Evolutionary conservation across 208 protist genomes (phyloP).

Genomic region (Novymonas esmeraldas): DNA sequence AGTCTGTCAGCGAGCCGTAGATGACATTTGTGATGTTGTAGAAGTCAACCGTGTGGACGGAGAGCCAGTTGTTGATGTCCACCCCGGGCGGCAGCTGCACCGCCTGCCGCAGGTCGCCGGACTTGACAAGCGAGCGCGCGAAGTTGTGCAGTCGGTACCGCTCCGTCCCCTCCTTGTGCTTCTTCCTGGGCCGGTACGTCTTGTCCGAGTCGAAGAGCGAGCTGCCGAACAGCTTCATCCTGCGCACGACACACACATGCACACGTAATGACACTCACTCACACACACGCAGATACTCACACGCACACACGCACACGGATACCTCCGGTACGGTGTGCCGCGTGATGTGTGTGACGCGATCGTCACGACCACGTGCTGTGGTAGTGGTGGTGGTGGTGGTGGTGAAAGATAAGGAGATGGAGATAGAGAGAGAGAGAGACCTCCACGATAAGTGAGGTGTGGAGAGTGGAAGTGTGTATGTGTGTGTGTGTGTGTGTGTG

Average conservation of each 20-base stretch:
- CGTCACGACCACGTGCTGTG: too few species aligned
- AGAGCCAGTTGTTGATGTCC: conserved; percentile 98
- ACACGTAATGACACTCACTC: not conserved
- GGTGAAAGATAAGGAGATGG: too few species aligned
- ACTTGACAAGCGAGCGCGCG: conserved; percentile 67
- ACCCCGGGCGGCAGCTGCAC: conserved; percentile 96
- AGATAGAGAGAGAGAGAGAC: too few species aligned
- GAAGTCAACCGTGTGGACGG: conserved; percentile 98
- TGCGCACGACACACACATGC: not conserved
- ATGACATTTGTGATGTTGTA: conserved; percentile 99
- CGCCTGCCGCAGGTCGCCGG: conserved; percentile 94
- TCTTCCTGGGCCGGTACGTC: conserved; percentile 96
- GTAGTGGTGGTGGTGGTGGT: too few species aligned
- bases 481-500: too few species aligned
- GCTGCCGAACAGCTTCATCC: conserved; percentile 71
- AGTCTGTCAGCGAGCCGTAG: conserved; percentile 99
- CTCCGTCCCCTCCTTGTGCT: conserved; percentile 94
- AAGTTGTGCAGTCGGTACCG: conserved; percentile 96
- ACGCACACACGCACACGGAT: conserved; percentile 1
- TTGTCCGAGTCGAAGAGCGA: conserved; percentile 93
- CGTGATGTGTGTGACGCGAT: too few species aligned
- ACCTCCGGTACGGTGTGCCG: not conserved
- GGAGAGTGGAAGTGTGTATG: too few species aligned
- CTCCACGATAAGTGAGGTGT: too few species aligned
- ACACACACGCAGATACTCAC: conserved; percentile 3